Base-by-base conservation (phyloP, 768 basidiomycete genomes). In the Collybia sordida region DNA sequence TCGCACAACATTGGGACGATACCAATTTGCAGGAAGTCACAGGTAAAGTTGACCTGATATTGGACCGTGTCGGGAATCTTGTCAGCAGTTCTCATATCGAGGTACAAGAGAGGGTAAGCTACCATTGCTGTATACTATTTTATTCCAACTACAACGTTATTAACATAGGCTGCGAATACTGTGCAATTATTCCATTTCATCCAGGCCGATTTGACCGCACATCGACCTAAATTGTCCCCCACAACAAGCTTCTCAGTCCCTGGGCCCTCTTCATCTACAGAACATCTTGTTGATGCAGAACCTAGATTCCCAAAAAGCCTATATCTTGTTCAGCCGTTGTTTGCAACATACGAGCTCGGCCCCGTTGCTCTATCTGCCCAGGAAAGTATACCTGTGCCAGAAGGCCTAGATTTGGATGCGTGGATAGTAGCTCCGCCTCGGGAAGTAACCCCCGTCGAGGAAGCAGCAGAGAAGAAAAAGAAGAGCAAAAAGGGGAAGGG, bases 261-360 rank as follows among this genome's bases (percentile, higher is more conserved):
- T 23, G 76, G 72, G 14, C 52, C 65, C 15, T 64, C 69, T 9
- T 56, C 67, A 17, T 68, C 74, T 11, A 79, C 78, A 11, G 77
- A 74, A 42, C 56, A 62, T 4, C 60, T 67, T 21, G 50, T 55
- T 11, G 31, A 63, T 1, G 51, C 57, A 14, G 78, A 81, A 28
- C 80, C 82, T 14, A 68, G 70, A 28, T 96, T 91, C 60, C 97
- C 97, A 2, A 94, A 95, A 71, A 92, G 90, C 58, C 72, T 98
- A 11, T 89, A 85, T 65, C 81, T 99, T 46, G 83, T 98, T 38
- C 76, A 80, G 35, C 92, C 93, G 0, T 71, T 99, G 6, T 90
- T 90, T 59, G 73, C 78, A 15, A 61, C 78, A 4, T 85, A 95
- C 59, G 88, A 92, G 52, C 81, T 99, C 17, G 93, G 90, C 53